Conservation (phyloP, 345 rosid species). For the Arabis alpina region DNA sequence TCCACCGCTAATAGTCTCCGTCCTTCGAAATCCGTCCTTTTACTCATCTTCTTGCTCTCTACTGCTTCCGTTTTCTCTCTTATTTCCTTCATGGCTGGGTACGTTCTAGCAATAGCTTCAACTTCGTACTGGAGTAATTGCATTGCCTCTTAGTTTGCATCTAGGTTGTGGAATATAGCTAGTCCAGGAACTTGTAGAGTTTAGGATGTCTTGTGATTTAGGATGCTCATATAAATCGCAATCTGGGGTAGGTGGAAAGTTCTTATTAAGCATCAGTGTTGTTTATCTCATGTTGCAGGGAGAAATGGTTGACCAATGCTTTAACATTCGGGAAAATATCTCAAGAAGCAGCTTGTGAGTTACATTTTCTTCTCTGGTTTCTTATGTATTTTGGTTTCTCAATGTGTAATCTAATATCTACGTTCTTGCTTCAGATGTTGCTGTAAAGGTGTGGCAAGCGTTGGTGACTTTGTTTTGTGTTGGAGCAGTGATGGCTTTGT, state of each 20-base stretch:
- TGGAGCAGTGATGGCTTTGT: slow-evolving; percentile 64
- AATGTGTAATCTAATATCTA: background rate
- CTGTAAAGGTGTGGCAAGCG: slow-evolving; percentile 56
- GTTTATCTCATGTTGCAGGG: slow-evolving; percentile 55
- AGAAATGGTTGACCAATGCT: slow-evolving; percentile 55
- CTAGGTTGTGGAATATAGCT: slow-evolving; percentile 23
- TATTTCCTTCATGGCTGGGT: slow-evolving; percentile 62
- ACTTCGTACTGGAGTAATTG: slow-evolving; percentile 14
- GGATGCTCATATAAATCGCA: slow-evolving; percentile 5
- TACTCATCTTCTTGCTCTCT: slow-evolving; percentile 59
- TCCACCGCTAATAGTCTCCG: slow-evolving; percentile 73
- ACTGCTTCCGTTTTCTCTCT: slow-evolving; percentile 68
- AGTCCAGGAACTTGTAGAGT: slow-evolving; percentile 22
- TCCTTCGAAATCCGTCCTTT: slow-evolving; percentile 67
- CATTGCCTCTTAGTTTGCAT: slow-evolving; percentile 16
- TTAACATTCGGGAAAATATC: slow-evolving; percentile 57
- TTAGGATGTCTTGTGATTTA: background rate
- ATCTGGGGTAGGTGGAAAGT: background rate
- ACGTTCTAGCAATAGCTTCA: slow-evolving; percentile 21
- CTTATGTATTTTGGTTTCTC: slow-evolving; percentile 12
- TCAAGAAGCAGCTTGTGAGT: slow-evolving; percentile 71
- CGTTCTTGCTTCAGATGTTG: slow-evolving; percentile 53
- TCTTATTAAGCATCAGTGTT: background rate
- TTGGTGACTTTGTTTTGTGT: slow-evolving; percentile 55
- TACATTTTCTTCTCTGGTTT: slow-evolving; percentile 11